phyloP scores from a whole-genome alignment of 108 stramenopile genomes.

The Stephanodiscus triporus region DNA sequence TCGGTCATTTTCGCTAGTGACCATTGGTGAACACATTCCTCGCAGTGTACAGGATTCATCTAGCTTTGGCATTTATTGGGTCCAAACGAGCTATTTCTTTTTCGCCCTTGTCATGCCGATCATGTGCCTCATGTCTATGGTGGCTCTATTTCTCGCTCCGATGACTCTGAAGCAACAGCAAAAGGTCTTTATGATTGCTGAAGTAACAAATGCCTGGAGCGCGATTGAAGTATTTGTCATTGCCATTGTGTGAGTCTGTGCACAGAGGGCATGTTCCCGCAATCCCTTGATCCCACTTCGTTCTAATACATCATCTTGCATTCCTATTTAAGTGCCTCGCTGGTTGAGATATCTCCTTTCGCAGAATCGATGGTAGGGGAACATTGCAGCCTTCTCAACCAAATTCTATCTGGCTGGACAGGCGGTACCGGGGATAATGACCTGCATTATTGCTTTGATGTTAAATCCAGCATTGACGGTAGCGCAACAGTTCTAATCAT shows the following conservation, averaged over 20 bases:
- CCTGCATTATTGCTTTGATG: conserved; percentile 77
- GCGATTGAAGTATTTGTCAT: conserved; percentile 91
- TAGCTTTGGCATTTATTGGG: conserved; percentile 59
- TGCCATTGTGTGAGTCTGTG: conserved; percentile 31
- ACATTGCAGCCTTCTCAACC: conserved; percentile 72
- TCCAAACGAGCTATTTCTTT: conserved; percentile 82
- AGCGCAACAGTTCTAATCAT: conserved; percentile 62
- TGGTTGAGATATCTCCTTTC: conserved; percentile 84
- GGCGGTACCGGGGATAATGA: conserved; percentile 35
- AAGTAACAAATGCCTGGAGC: conserved; percentile 89
- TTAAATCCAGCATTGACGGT: conserved; percentile 66
- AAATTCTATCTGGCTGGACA: conserved; percentile 55
- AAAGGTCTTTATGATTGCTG: conserved; percentile 68
- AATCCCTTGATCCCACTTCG: background rate
- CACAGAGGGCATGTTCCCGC: background rate
- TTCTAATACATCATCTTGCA: background rate
- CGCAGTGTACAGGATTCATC: conserved; percentile 61
- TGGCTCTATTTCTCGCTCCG: conserved; percentile 71
- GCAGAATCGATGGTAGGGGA: conserved; percentile 85
- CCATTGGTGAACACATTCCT: conserved; percentile 74
- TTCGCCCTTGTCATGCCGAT: conserved; percentile 88
- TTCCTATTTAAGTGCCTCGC: conserved; percentile 48
- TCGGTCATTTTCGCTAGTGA: conserved; percentile 70
- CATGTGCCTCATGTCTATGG: conserved; percentile 60
- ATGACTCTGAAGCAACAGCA: conserved; percentile 64